Percentiles rank a stretch among this genome's conserved stretches.
Evolutionary conservation across 768 basidiomycete species (phyloP).

Genomic region (Naematelia encephala): DNA sequence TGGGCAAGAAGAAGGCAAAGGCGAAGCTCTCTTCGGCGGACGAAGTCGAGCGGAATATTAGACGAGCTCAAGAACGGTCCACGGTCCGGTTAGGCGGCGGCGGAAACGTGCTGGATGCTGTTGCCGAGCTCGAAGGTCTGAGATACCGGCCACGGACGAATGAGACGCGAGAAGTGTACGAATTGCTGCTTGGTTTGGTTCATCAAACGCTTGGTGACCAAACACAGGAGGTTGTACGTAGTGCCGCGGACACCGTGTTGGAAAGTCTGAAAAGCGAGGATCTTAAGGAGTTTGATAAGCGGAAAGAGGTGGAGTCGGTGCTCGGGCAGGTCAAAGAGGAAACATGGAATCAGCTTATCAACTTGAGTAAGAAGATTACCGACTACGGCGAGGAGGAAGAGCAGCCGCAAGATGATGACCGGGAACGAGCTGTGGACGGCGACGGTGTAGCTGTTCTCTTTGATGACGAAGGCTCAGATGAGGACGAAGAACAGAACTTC

Average conservation of each 20-base stretch:
- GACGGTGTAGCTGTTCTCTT: slow-evolving; percentile 98
- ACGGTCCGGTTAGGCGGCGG: slow-evolving; percentile 61
- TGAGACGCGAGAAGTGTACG: slow-evolving; percentile 91
- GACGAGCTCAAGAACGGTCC: slow-evolving; percentile 60
- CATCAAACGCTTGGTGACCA: slow-evolving; percentile 86
- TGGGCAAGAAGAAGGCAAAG: slow-evolving; percentile 92
- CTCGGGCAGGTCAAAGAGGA: slow-evolving; percentile 66
- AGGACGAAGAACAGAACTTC: slow-evolving; percentile 74
- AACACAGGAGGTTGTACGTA: slow-evolving; percentile 90
- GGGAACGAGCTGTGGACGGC: slow-evolving; percentile 83
- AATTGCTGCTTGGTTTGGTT: slow-evolving; percentile 78
- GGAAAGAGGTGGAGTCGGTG: slow-evolving; percentile 82
- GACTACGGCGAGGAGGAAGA: slow-evolving; percentile 91
- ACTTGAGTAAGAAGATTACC: slow-evolving; percentile 87
- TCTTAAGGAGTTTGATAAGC: slow-evolving; percentile 95
- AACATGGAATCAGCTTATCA: slow-evolving; percentile 75
- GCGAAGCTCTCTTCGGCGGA: slow-evolving; percentile 53
- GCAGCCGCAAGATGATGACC: slow-evolving; percentile 66
- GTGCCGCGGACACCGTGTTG: slow-evolving; percentile 87
- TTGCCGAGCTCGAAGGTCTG: slow-evolving; percentile 86
- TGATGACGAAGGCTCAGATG: slow-evolving; percentile 94
- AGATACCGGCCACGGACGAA: slow-evolving; percentile 88
- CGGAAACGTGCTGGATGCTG: slow-evolving; percentile 83
- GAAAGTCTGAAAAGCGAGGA: slow-evolving; percentile 83
- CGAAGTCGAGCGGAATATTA: slow-evolving; percentile 43